Evolutionary conservation across 106 monocot genomes (phyloP).

Genomic region (Dioscorea alata): DNA sequence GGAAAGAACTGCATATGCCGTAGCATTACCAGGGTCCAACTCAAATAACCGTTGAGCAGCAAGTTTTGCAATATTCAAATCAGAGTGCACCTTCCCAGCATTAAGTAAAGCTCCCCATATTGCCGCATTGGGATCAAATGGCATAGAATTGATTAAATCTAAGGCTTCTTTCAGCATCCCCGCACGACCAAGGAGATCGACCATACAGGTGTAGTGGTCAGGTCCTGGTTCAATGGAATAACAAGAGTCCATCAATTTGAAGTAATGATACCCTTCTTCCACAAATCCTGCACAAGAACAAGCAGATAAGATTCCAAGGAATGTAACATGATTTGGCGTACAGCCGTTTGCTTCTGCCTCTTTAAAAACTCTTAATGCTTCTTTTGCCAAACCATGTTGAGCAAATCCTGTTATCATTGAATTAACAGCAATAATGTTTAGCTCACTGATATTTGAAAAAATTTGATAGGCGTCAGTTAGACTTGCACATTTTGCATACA

Average conservation of each 20-base stretch:
- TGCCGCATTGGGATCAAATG: constrained; percentile 7
- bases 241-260: constrained; percentile 16
- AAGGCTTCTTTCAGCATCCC: constrained; percentile 20
- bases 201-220: constrained; percentile 35
- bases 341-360: constrained; percentile 7
- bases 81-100: constrained; percentile 17
- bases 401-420: constrained; percentile 55
- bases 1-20: constrained; percentile 41
- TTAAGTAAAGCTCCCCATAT: constrained; percentile 28
- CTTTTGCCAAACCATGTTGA: constrained; percentile 16
- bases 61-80: constrained; percentile 30
- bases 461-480: constrained; percentile 22
- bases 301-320: constrained; percentile 21
- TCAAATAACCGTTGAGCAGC: constrained; percentile 29
- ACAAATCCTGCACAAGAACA: constrained; percentile 22
- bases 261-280: constrained; percentile 13
- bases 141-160: constrained; percentile 17
- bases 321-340: constrained; percentile 20
- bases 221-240: constrained; percentile 15
- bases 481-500: constrained; percentile 64
- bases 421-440: constrained; percentile 33
- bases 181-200: constrained; percentile 27
- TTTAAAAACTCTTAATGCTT: constrained; percentile 14
- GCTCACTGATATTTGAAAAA: constrained; percentile 24
- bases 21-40: constrained; percentile 38